Evolutionary conservation across 106 monocot species (phyloP), one percentile per base, ranked within the genome.

Genomic region (Allium sativum): DNA sequence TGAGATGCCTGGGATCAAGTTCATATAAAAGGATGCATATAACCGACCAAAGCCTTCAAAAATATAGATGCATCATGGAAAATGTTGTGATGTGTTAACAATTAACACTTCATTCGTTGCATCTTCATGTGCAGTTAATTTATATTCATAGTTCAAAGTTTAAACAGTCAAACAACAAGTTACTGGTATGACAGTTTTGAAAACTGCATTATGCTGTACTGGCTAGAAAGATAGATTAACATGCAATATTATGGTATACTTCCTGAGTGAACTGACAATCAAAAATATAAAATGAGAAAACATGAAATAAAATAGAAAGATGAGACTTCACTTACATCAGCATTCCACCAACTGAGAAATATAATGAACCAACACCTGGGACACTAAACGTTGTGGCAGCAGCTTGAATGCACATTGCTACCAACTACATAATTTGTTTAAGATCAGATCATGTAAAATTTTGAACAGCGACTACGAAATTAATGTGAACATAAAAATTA

Each of bases 291-390:
- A 50, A 1, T 31, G 31, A 31, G 3, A 22, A 22, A 22, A 48
- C 56, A 18, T 12, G 22, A 18, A 56, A 56, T 10, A 21, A 56
- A 17, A 56, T 21, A 59, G 4, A 18, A 16, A 12, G 21, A 18
- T 42, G 22, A 7, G n/a, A 9, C 12, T 43, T 51, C 42, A 68
- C 91, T 85, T 83, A 99, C 98, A 92, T 53, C 43, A 99, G 53
- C 80, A 88, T 99, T 48, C 88, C 84, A 69, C 88, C 88, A 76
- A 99, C 83, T 58, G 98, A 99, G 19, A 99, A 53, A 73, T 92
- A 88, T 19, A 88, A 22, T 12, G 70, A 17, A 48, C 76, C 64
- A 53, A 73, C 74, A 50, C 65, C 72, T 50, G 44, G 57, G 71
- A 64, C 10, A 41, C 40, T 53, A 67, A 80, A 64, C 50, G 62